Conservation (phyloP, 1,139 yeast species). For the Candida labiduridarum region DNA sequence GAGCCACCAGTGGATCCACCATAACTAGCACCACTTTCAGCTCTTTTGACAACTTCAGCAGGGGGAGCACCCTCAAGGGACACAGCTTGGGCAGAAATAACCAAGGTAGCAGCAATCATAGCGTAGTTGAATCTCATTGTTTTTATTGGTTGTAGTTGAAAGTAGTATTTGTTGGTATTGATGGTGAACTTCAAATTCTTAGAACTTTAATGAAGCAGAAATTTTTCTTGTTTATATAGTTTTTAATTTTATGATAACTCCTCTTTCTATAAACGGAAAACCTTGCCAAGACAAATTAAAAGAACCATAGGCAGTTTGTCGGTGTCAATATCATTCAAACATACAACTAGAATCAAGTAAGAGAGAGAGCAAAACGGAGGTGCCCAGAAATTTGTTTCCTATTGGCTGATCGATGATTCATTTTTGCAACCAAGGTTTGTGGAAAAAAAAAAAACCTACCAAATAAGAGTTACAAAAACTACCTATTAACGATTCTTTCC, state of each 20-base stretch:
- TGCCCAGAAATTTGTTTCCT: background rate
- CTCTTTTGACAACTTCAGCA: background rate
- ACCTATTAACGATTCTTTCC: background rate
- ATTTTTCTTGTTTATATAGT: background rate
- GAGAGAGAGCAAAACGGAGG: background rate
- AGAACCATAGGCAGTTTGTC: too few relatives aligned
- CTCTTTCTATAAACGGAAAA: background rate
- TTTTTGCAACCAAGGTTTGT: background rate
- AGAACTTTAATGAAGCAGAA: background rate
- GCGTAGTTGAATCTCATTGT: background rate
- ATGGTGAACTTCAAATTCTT: background rate
- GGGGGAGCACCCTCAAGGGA: background rate
- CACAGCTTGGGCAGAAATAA: background rate
- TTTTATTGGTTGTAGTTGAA: background rate
- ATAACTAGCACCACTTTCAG: background rate
- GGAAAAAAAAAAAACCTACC: background rate
- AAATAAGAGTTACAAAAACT: background rate
- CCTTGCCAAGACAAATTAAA: background rate
- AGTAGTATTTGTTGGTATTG: background rate
- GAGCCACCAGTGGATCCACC: background rate
- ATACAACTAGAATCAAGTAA: background rate
- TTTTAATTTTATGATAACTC: background rate
- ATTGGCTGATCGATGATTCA: background rate
- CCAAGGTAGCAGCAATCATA: background rate
- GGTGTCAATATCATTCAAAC: background rate